Conservation (phyloP, 345 rosid genomes). For the Moricandia arvensis region DNA sequence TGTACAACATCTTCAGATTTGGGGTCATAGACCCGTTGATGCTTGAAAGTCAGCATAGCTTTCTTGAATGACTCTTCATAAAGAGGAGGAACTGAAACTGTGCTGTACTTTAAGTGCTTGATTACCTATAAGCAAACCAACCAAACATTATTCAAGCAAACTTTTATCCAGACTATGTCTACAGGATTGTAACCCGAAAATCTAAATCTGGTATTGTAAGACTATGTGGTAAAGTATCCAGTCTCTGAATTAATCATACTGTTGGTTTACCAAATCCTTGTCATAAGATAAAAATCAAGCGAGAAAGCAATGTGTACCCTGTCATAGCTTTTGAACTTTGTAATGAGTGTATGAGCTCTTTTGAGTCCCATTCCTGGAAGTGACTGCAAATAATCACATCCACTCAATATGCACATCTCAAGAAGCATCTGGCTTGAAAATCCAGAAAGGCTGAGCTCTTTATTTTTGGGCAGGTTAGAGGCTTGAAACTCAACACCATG, state of each 20-base stretch:
- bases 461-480: constrained; percentile 65
- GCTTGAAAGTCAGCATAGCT: constrained; percentile 85
- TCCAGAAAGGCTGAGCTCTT: constrained; percentile 63
- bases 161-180: not conserved
- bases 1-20: constrained; percentile 52
- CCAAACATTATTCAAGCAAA: not conserved
- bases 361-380: constrained; percentile 93
- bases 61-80: constrained; percentile 86
- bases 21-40: constrained; percentile 90
- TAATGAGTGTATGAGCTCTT: constrained; percentile 84
- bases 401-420: constrained; percentile 97
- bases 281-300: not conserved
- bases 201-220: not conserved
- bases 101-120: constrained; percentile 82
- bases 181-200: constrained; percentile 6
- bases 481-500: constrained; percentile 79
- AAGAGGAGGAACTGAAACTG: constrained; percentile 67
- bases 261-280: not conserved
- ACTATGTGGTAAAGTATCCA: not conserved
- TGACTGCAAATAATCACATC: constrained; percentile 94
- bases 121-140: constrained; percentile 58
- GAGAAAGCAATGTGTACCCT: constrained; percentile 50
- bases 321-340: constrained; percentile 75
- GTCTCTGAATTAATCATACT: not conserved
- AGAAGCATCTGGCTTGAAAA: constrained; percentile 85